Base-by-base conservation (phyloP, 2,329 filamentous ascomycete genomes). In the Ploettnerulaceae sp. region DNA sequence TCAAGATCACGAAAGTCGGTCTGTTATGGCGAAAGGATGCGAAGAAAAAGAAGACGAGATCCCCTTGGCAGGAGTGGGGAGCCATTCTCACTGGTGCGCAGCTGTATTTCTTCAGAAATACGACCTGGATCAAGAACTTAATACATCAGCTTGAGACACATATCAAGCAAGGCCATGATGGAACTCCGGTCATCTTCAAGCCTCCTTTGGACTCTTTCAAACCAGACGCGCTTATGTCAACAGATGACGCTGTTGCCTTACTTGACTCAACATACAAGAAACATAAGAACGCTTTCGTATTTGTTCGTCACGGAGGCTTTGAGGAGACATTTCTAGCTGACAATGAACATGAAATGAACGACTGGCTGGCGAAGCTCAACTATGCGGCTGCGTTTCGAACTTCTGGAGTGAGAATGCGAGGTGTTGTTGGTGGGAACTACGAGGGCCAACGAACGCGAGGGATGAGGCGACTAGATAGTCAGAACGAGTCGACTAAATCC, bases 61-160 rank as follows among this genome's bases (percentile, higher is more conserved):
- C 91, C 8, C 91, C 93, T 1, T 98, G 93, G 93, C 91, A 96
- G 63, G 93, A 98, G 74, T 98, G 93, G 93, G 93, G 93, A 42
- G 93, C 89, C 18, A 86, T 98, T 48, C 75, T 98, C 22, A 98
- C 93, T 0, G 89, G 91, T n/a, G 94, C 93, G 5, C 91, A 96
- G 61, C 77, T 98, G 6, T 98, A 96, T 66, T 89, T 98, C 66
- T 98, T 97, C 71, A 84, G 88, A 48, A 96, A 97, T 63, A 85
- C 89, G 4, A 75, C 82, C 15, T 98, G 93, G 91, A 82, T 95
- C 25, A 97, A 95, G 66, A 86, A 78, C 48, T 68, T 98, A 54
- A 89, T 97, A 71, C 79, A 86, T 53, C 93, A 98, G 63, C 84
- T 91, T 62, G 89, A 95, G 35, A 73, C 75, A 9, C 88, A 95